Conservation (phyloP, 352 stramenopile genomes). For the Pythium grandisporangium region DNA sequence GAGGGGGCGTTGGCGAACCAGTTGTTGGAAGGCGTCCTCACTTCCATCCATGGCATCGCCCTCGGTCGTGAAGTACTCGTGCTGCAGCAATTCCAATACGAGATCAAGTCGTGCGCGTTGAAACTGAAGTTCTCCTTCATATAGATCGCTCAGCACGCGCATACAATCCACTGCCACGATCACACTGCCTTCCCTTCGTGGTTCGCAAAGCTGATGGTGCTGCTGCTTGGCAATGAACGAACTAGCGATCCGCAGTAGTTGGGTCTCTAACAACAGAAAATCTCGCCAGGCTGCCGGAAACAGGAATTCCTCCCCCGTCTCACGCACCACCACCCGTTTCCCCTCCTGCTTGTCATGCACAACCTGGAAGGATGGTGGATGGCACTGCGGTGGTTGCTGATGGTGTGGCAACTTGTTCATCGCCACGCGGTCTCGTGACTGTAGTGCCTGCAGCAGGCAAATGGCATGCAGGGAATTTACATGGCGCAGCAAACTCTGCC, state of each 20-base stretch:
- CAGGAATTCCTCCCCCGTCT: slow-evolving; percentile 24
- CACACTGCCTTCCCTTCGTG: slow-evolving; percentile 1
- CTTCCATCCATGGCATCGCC: slow-evolving; percentile 9
- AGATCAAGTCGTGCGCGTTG: slow-evolving; percentile 31
- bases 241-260: slow-evolving; percentile 32
- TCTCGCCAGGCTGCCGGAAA: slow-evolving; percentile 29
- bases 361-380: no score
- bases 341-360: no score
- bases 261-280: slow-evolving; percentile 25
- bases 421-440: no score
- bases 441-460: no score
- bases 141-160: slow-evolving; percentile 44
- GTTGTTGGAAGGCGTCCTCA: slow-evolving; percentile 11
- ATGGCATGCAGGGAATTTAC: slow-evolving; percentile 48
- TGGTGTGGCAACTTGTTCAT: no score
- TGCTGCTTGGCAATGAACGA: slow-evolving; percentile 48
- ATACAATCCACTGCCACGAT: slow-evolving; percentile 32
- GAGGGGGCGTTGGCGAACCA: slow-evolving; percentile 19
- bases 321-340: no score
- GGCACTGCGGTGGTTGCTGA: no score
- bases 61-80: background rate
- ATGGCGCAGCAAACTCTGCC: slow-evolving; percentile 26
- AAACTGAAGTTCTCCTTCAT: slow-evolving; percentile 36
- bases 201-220: slow-evolving; percentile 23
- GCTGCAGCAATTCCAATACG: slow-evolving; percentile 15